phyloP scores from a whole-genome alignment of 257 asterid genomes.

The Rauvolfia tetraphylla region DNA sequence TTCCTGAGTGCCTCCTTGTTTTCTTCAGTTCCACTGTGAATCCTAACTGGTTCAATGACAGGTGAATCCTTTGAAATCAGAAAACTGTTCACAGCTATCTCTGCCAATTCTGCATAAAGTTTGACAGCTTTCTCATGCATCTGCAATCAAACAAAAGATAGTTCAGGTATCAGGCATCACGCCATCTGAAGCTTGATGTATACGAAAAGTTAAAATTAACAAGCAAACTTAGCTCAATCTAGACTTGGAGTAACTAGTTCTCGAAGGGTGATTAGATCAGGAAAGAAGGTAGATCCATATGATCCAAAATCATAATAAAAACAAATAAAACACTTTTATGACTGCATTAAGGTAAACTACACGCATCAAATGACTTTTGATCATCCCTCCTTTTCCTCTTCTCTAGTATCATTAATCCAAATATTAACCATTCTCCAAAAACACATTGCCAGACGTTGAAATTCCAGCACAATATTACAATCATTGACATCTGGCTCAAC shows the following conservation, averaged over 20 bases:
- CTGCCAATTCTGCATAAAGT: slow-evolving; percentile 92
- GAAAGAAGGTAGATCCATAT: no score
- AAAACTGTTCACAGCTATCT: slow-evolving; percentile 87
- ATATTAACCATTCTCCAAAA: neutral
- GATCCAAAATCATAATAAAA: neutral
- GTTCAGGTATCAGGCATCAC: neutral
- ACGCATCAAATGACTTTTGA: neutral
- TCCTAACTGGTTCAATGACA: slow-evolving; percentile 87
- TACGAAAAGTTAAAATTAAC: neutral
- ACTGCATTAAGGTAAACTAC: neutral
- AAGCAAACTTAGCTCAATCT: neutral
- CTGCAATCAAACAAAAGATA: slow-evolving; percentile 40
- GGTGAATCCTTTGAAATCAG: slow-evolving; percentile 93
- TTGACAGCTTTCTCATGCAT: slow-evolving; percentile 91
- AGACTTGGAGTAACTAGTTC: neutral
- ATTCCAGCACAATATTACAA: neutral
- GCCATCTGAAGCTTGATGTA: neutral
- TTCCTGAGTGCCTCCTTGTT: slow-evolving; percentile 92
- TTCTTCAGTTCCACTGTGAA: slow-evolving; percentile 97
- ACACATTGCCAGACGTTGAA: neutral
- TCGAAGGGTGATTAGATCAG: neutral
- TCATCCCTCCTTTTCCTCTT: neutral
- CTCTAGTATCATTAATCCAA: neutral
- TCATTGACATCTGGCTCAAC: neutral
- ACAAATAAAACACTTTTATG: neutral